Evolutionary conservation across 129 eudicot species (phyloP), one percentile per base, ranked within the genome.

Genomic region (Rutidosis leptorrhynchoides): DNA sequence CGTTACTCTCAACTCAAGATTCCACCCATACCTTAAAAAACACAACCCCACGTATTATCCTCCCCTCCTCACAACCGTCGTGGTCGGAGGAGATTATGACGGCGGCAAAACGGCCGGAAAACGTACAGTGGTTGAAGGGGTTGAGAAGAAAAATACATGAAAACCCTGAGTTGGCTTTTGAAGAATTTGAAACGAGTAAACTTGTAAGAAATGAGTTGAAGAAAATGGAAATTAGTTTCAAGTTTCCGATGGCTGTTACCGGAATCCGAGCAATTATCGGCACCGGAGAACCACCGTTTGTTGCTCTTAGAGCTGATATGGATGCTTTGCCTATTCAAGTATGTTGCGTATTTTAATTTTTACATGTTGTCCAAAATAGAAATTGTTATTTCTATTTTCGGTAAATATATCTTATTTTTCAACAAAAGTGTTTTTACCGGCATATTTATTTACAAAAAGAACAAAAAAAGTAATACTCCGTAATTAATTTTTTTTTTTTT

Each of bases 311-410:
- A 58, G 90, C 90, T 26, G 90, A 84, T 20, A 84, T 84, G 90
- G 86, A 84, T 65, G 90, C 90, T 55, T 58, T 84, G 63, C 86
- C 90, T 17, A 78, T 84, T 58, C 90, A 84, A 84, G 90, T 84
- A 64, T 55, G 24, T 68, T 68, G 1, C 46, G 48, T 27, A 11
- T 4, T 37, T 68, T 58, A 9, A 22, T 15, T 24, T 65, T 29
- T 7, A 16, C 30, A 6, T 61, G 3, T 21, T 62, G 11, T 7
- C 8, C 15, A 28, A 10, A n/a, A 35, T 7, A 35, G 42, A 53
- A 54, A 54, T 0, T 19, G 24, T 5, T 5, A 26, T 1, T 6
- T 33, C 55, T 19, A 26, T 32, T 63, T 63, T 62, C 11, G n/a
- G 58, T 10, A 17, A 46, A 29, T 33, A 33, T 8, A 7, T 33